These are phyloP conservation scores for Ceriops decandra DNA, from an alignment of 345 rosid genomes.

Conservation along the genomic window DNA sequence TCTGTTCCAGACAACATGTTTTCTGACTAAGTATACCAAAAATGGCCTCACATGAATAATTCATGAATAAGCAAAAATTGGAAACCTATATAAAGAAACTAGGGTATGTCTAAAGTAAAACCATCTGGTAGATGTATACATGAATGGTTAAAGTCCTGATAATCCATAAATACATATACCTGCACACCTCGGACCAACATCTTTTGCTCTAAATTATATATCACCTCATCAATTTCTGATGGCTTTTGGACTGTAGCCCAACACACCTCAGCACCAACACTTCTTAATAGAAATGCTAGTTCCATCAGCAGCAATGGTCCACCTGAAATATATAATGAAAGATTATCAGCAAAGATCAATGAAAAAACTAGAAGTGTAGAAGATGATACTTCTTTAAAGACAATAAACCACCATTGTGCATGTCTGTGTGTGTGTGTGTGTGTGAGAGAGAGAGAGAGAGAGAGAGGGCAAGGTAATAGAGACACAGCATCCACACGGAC, in stretches of 20 bases:
- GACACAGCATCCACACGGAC: too few relatives aligned
- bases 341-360: background rate
- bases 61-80: background rate
- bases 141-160: background rate
- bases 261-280: conserved; percentile 64
- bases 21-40: too few relatives aligned
- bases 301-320: conserved; percentile 92
- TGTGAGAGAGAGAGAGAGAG: too few relatives aligned
- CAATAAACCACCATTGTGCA: too few relatives aligned
- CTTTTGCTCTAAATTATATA: conserved; percentile 66
- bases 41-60: too few relatives aligned
- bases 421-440: too few relatives aligned
- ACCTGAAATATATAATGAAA: conserved; percentile 32
- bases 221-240: conserved; percentile 49
- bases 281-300: conserved; percentile 71
- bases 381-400: too few relatives aligned
- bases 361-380: background rate
- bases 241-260: conserved; percentile 87
- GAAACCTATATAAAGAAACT: background rate
- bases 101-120: background rate
- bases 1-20: too few relatives aligned
- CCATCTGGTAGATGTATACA: background rate
- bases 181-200: conserved; percentile 85
- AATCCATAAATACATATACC: conserved; percentile 31
- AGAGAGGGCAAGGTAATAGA: too few relatives aligned